Percentiles rank a stretch among this genome's conserved stretches.
Conservation (phyloP, 371 early-diverging fungal species). For the Dichotomocladium elegans region DNA sequence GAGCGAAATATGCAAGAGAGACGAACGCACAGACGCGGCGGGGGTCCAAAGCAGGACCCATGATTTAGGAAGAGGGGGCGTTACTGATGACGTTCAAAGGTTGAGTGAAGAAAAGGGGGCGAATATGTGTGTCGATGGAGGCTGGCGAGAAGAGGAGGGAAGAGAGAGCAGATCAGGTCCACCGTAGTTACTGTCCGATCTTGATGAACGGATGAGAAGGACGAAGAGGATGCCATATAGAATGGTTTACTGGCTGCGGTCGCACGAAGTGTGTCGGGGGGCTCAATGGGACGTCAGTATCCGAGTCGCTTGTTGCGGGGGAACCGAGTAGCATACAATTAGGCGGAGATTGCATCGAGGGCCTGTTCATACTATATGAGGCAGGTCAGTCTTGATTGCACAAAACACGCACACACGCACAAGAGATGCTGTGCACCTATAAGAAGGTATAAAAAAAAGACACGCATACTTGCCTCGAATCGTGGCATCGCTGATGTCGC, state of each 20-base stretch:
- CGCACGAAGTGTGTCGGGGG: constrained; percentile 8
- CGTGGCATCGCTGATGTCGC: constrained; percentile 58
- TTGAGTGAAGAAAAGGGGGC: no score
- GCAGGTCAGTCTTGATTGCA: neutral
- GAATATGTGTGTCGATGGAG: no score
- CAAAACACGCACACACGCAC: neutral
- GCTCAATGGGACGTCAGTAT: constrained; percentile 11
- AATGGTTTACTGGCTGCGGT: constrained; percentile 11
- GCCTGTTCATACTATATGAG: constrained; percentile 6
- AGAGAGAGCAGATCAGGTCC: no score
- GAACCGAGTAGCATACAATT: constrained; percentile 1
- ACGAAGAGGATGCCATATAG: constrained; percentile 6
- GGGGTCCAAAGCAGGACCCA: no score
- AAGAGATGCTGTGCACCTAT: neutral
- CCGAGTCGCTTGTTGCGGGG: constrained; percentile 13
- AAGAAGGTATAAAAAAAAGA: no score
- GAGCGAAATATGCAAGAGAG: neutral
- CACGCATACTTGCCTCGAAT: constrained; percentile 9
- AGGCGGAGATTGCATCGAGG: constrained; percentile 10
- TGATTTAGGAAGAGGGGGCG: no score
- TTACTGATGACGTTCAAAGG: no score
- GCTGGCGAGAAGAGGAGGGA: no score
- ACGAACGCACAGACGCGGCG: constrained; percentile 2
- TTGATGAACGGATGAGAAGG: neutral
- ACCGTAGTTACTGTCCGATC: neutral